Conservation (phyloP, 2,329 filamentous ascomycete genomes). For the Talaromyces pinophilus region DNA sequence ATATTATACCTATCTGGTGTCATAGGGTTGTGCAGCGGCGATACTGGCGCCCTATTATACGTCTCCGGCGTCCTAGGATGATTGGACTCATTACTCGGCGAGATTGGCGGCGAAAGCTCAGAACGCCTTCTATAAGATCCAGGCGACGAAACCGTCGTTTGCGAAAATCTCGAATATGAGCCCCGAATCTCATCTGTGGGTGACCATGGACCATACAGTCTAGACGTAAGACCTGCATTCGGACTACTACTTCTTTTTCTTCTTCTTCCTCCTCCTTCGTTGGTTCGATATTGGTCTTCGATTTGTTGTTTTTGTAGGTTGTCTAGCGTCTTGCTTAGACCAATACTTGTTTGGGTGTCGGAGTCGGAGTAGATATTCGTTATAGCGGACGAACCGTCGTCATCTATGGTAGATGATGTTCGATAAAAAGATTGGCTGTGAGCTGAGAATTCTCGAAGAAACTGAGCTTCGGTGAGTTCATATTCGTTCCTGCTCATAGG, state of each 20-base stretch:
- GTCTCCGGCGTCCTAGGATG: background rate
- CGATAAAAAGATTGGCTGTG: background rate
- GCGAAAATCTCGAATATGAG: background rate
- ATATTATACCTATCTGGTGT: background rate
- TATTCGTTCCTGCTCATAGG: constrained; percentile 1
- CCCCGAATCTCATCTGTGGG: background rate
- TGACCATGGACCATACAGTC: background rate
- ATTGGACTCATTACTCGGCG: background rate
- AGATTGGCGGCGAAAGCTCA: background rate
- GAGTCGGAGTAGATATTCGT: background rate
- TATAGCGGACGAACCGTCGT: background rate
- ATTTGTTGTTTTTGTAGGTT: background rate
- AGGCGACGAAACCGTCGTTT: background rate
- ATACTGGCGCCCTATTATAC: background rate
- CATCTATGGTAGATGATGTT: background rate
- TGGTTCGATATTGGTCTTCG: background rate
- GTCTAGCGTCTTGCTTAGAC: background rate
- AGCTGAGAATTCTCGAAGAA: background rate
- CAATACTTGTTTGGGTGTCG: background rate
- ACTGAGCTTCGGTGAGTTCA: background rate
- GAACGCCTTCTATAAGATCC: background rate
- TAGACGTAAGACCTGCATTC: background rate
- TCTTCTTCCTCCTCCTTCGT: too few species aligned
- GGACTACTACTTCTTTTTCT: background rate
- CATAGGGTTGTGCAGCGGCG: background rate